Base-by-base conservation (phyloP, 768 basidiomycete genomes). In the Tylopilus rubrobrunneus region DNA sequence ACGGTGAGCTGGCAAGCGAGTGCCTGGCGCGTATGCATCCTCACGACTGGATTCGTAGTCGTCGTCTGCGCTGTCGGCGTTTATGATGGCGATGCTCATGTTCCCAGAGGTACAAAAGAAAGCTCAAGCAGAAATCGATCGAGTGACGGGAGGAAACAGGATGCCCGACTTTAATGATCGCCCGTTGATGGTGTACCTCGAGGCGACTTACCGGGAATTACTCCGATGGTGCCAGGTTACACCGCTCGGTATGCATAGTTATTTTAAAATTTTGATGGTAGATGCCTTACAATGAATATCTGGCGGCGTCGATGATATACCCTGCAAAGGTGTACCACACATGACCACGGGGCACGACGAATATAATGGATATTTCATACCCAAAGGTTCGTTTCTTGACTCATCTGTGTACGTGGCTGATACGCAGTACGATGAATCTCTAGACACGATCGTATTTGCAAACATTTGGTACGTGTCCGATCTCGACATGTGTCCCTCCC, bases 41-140 rank as follows among this genome's bases (percentile, higher is more conserved):
- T 41, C 4, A 39, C n/a, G n/a, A 39, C 14, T 10, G 7, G 21
- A 9, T 11, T 51, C 9, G 5, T 17, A 60, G 60, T 62, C 58
- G 29, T 60, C 66, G 25, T 66, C 67, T 2, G 56, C 66, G 1
- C 52, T 64, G 3, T 66, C 59, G 1, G 49, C 57, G 1, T 72
- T 71, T 28, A 48, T 67, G 56, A 54, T 67, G 62, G 64, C 59
- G 15, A 59, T 68, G 59, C 5, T 63, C 15, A 52, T 59, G 59
- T 64, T 62, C 46, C 67, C 65, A 8, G 58, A 67, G 14, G 58
- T 56, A 5, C 60, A 61, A 23, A 51, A 57, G 48, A 66, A 61
- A 33, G 68, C 63, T 0, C 68, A 69, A 45, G 57, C 53, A 3
- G 67, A 71, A 23, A 60, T 73, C 23, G 66, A 70, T 34, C 34